Percentiles rank a stretch among this genome's conserved stretches.
These are phyloP conservation scores for Austroboletus niveus DNA, from an alignment of 1,284 basidiomycete species.

Conservation along the genomic window DNA sequence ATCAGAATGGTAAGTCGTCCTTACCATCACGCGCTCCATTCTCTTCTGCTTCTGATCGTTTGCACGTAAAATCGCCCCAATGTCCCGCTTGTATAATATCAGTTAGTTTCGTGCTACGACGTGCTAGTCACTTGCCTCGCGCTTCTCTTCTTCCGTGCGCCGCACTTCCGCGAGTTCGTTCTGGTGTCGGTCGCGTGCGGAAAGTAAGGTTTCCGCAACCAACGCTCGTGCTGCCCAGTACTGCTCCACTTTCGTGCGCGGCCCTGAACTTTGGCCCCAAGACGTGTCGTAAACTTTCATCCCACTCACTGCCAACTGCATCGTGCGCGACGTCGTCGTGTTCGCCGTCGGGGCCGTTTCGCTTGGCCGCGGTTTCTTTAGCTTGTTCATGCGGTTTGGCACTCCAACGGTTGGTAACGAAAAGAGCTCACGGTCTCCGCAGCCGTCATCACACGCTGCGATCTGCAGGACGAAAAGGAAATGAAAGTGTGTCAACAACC, in stretches of 20 bases:
- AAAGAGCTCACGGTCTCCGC: slow-evolving; percentile 2
- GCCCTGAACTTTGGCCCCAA: slow-evolving; percentile 14
- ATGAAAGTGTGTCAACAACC: slow-evolving; percentile 3
- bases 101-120: neutral
- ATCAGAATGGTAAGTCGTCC: slow-evolving; percentile 17
- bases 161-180: slow-evolving; percentile 44
- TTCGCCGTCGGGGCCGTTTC: slow-evolving; percentile 4
- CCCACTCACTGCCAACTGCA: slow-evolving; percentile 26
- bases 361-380: slow-evolving; percentile 23
- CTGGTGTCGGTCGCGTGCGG: slow-evolving; percentile 45
- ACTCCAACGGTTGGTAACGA: no score
- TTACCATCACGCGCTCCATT: slow-evolving; percentile 54
- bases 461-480: slow-evolving; percentile 1
- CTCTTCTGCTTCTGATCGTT: slow-evolving; percentile 45
- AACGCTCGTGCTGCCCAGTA: slow-evolving; percentile 65
- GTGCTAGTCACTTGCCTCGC: slow-evolving; percentile 38
- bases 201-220: slow-evolving; percentile 56
- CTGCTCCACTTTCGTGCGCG: slow-evolving; percentile 42
- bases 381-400: slow-evolving; percentile 20
- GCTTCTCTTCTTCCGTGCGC: slow-evolving; percentile 43
- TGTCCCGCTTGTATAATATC: slow-evolving; percentile 39
- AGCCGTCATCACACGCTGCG: slow-evolving; percentile 1
- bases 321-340: slow-evolving; percentile 27
- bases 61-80: slow-evolving; percentile 35
- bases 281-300: slow-evolving; percentile 1